Conservation (phyloP, 495 filamentous ascomycete species). For the Hapsidospora chrysogenum region DNA sequence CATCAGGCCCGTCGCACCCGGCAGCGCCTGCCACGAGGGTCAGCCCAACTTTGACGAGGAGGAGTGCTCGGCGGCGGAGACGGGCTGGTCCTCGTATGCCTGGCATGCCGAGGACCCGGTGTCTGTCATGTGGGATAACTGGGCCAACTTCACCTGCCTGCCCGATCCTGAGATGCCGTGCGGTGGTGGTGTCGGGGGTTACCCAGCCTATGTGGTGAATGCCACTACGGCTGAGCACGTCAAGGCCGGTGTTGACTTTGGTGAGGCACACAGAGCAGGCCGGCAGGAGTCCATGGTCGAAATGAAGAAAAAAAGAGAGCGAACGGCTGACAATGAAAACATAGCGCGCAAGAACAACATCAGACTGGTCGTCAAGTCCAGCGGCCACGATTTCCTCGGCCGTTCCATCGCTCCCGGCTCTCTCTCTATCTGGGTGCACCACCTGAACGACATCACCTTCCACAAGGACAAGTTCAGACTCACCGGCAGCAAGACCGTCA, state of each 20-base stretch:
- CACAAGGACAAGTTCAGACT: too few species aligned
- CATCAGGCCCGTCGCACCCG: slow-evolving; percentile 32
- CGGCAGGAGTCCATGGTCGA: too few species aligned
- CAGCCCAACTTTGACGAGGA: slow-evolving; percentile 15
- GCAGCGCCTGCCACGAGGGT: slow-evolving; percentile 35
- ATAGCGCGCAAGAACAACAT: slow-evolving; percentile 20
- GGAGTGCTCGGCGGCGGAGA: slow-evolving; percentile 14
- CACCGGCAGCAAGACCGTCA: slow-evolving; percentile 21
- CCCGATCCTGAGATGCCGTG: slow-evolving; percentile 16
- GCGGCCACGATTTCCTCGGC: slow-evolving; percentile 14
- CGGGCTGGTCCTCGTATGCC: slow-evolving; percentile 16
- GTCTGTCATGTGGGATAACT: slow-evolving; percentile 23
- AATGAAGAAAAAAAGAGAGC: too few species aligned
- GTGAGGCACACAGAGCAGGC: too few species aligned
- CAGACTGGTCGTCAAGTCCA: slow-evolving; percentile 25
- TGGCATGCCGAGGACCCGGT: slow-evolving; percentile 21
- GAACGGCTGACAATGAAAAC: too few species aligned
- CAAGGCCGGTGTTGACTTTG: slow-evolving; percentile 24
- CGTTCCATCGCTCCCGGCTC: slow-evolving; percentile 32
- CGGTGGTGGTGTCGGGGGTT: slow-evolving; percentile 22
- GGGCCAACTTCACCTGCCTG: slow-evolving; percentile 28
- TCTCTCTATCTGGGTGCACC: slow-evolving; percentile 43
- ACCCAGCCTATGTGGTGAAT: slow-evolving; percentile 32
- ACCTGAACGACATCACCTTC: slow-evolving; percentile 25
- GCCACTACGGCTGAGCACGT: slow-evolving; percentile 22